A percentile compares a stretch with the other conserved stretches of the same genome.
Conservation (phyloP, 352 stramenopile genomes). For the Phytophthora idaei region DNA sequence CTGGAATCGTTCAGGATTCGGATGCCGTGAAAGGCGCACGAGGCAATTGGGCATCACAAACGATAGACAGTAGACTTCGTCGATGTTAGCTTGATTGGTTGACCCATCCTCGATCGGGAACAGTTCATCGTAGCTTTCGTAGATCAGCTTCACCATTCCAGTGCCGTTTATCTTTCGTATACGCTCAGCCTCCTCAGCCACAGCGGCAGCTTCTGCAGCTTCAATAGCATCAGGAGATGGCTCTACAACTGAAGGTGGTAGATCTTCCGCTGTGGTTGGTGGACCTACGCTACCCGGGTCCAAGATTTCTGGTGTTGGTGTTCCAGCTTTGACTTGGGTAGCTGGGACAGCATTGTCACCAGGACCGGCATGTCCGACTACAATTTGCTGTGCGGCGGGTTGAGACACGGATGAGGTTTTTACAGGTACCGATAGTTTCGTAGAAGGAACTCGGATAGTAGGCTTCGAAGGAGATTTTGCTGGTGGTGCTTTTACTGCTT, state of each 20-base stretch:
- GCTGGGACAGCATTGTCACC: background rate
- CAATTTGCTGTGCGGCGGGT: background rate
- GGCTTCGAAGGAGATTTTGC: constrained; percentile 22
- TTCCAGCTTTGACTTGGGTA: background rate
- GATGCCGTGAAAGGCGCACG: constrained; percentile 66
- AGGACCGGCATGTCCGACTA: background rate
- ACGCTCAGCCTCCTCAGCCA: constrained; percentile 36
- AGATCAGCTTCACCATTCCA: constrained; percentile 79
- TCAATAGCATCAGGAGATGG: constrained; percentile 1
- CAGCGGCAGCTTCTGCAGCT: constrained; percentile 7
- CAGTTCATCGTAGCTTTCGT: constrained; percentile 89
- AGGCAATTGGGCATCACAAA: constrained; percentile 91
- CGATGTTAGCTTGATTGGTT: constrained; percentile 74
- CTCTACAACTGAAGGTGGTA: constrained; percentile 5
- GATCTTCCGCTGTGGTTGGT: background rate
- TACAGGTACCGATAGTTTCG: constrained; percentile 20
- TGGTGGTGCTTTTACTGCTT: constrained; percentile 6
- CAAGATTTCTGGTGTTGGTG: constrained; percentile 3
- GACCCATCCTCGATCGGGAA: constrained; percentile 81
- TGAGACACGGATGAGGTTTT: constrained; percentile 10
- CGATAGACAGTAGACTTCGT: constrained; percentile 88
- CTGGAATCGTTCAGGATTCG: constrained; percentile 57
- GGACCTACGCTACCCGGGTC: background rate
- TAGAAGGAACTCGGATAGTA: constrained; percentile 6
- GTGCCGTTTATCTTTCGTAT: constrained; percentile 56